These are phyloP conservation scores for Alloteropsis angusta DNA, from an alignment of 202 grass and related monocot genomes.

Conservation along the genomic window DNA sequence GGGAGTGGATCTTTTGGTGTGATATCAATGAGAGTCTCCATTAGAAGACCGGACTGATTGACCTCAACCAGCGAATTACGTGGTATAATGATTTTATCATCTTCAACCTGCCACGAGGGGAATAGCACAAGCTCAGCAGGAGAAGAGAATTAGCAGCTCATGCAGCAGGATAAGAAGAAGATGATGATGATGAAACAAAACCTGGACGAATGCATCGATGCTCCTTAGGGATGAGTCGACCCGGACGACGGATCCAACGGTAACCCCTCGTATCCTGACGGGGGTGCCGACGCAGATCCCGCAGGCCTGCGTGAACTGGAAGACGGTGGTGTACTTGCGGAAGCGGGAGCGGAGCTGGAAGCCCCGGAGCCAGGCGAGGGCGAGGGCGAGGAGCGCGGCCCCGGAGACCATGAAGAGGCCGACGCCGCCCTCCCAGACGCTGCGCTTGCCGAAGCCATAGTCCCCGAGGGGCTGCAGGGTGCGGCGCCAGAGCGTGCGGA, in stretches of 20 bases:
- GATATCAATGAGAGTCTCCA: conserved; percentile 95
- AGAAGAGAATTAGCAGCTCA: background rate
- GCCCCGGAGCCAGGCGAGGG: conserved; percentile 72
- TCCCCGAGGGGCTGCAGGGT: conserved; percentile 69
- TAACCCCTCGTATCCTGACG: conserved; percentile 80
- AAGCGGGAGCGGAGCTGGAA: conserved; percentile 77
- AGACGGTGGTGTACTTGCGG: conserved; percentile 69
- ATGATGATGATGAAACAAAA: background rate
- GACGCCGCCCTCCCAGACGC: conserved; percentile 94
- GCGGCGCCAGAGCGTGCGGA: conserved; percentile 53
- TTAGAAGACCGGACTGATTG: conserved; percentile 95
- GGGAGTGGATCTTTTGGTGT: conserved; percentile 82
- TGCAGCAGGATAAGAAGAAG: too few relatives aligned
- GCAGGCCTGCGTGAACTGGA: conserved; percentile 81
- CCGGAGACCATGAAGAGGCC: conserved; percentile 97
- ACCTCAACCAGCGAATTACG: conserved; percentile 82
- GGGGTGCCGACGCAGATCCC: conserved; percentile 98
- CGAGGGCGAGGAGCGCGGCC: conserved; percentile 57
- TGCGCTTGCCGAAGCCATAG: conserved; percentile 56
- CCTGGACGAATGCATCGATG: conserved; percentile 79
- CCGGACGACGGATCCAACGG: conserved; percentile 76
- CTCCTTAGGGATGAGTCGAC: conserved; percentile 85
- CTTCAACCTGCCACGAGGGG: conserved; percentile 51
- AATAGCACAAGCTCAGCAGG: background rate
- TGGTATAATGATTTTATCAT: conserved; percentile 90